Evolutionary conservation across 2,329 filamentous ascomycete genomes (phyloP), one percentile per base, ranked within the genome.

Genomic region (Fusarium sp.): DNA sequence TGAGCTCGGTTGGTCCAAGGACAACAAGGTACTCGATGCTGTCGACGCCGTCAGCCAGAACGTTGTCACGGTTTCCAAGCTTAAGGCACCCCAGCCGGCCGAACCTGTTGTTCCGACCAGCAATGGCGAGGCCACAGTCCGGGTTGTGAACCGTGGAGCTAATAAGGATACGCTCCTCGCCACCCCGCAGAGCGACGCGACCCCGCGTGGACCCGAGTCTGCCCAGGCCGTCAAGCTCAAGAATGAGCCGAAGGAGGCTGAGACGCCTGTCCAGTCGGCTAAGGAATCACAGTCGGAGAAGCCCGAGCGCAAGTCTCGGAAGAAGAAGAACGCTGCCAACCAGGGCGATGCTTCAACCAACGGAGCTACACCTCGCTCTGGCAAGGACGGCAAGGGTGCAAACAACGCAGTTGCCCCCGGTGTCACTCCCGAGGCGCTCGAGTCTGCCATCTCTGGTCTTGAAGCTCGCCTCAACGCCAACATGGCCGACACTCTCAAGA

Each of bases 1-100:
- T 61, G 96, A 98, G 83, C 87, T 99, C 58, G 97, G 97, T 33
- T 98, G 95, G 95, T 93, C 92, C 76, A 90, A 91, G 76, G 94
- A 98, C 71, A 96, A 95, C 84, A 97, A 97, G 86, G 94, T 97
- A 63, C 86, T 98, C 43, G 86, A 92, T 63, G 89, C 93, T 0
- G 90, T 97, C 43, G 92, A 97, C 82, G 95, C 94, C 3, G 87
- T 94, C 52, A 87, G 92, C 63, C 88, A 91, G 64, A 94, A 94
- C 10, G 85, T 93, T 32, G 94, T 98, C 68, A 90, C 90, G 45
- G 92, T 98, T 61, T 88, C 90, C 37, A 92, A 94, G 78, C 87
- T 98, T 40, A 89, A 89, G 81, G 84, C 80, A 78, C 87, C 85
- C 65, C 88, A 81, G 70, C 83, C 84, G 6, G 79, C 78, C n/a